A percentile compares a stretch with the other conserved stretches of the same genome.
Conservation (phyloP, 257 asterid genomes). For the Lycium barbarum region DNA sequence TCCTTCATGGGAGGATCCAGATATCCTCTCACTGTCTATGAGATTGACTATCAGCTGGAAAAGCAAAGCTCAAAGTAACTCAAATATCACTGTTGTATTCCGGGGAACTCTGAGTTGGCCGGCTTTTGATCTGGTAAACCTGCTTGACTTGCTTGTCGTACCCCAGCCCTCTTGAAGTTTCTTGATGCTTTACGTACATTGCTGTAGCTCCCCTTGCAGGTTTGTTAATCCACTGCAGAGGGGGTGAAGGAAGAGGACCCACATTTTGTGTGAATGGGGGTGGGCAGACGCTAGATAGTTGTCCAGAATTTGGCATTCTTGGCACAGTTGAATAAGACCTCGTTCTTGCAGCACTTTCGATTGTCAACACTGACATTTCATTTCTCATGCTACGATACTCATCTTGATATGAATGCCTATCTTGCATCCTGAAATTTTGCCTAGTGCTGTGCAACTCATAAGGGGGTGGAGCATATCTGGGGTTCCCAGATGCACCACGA, state of each 20-base stretch:
- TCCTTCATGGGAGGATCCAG: conserved; percentile 13
- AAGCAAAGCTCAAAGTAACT: conserved; percentile 20
- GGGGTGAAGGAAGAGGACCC: conserved; percentile 76
- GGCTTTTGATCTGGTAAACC: conserved; percentile 63
- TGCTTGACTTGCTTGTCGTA: conserved; percentile 55
- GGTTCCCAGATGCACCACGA: conserved; percentile 48
- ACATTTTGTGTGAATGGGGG: conserved; percentile 40
- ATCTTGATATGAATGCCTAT: conserved; percentile 50
- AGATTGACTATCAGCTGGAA: background rate
- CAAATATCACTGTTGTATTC: conserved; percentile 32
- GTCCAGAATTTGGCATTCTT: conserved; percentile 48
- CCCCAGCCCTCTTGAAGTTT: conserved; percentile 36
- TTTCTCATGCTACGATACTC: conserved; percentile 56
- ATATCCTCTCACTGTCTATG: conserved; percentile 19
- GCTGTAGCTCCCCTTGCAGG: conserved; percentile 43
- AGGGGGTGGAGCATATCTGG: conserved; percentile 42
- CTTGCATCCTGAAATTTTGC: conserved; percentile 49
- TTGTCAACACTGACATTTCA: conserved; percentile 61
- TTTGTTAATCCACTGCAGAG: conserved; percentile 65
- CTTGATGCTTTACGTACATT: conserved; percentile 43
- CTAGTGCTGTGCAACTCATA: conserved; percentile 48
- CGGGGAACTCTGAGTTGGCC: conserved; percentile 34
- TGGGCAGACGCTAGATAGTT: conserved; percentile 30
- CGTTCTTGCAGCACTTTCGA: conserved; percentile 48
- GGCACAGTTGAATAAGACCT: conserved; percentile 42